These are phyloP conservation scores for Tuber umbilicatum DNA, from an alignment of 495 filamentous ascomycete genomes.

Conservation along the genomic window DNA sequence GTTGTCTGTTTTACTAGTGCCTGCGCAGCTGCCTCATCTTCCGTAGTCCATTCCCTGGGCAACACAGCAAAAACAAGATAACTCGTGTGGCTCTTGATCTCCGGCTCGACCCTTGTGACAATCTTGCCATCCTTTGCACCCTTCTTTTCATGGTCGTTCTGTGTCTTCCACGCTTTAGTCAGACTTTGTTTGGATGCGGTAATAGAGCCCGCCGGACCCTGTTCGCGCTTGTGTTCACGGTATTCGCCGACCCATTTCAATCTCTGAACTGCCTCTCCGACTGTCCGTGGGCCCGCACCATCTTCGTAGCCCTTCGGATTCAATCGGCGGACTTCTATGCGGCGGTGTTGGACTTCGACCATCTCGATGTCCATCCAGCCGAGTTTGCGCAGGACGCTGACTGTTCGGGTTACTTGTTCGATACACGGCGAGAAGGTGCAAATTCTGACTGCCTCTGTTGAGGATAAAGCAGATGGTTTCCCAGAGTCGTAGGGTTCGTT, in stretches of 20 bases:
- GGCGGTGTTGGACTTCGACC: slow-evolving; percentile 72
- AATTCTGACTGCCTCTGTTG: slow-evolving; percentile 58
- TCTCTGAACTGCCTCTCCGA: slow-evolving; percentile 68
- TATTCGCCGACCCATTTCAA: slow-evolving; percentile 63
- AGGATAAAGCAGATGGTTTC: slow-evolving; percentile 54
- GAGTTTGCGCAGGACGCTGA: slow-evolving; percentile 65
- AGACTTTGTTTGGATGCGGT: slow-evolving; percentile 9
- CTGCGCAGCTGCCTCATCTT: slow-evolving; percentile 65
- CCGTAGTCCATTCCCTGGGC: slow-evolving; percentile 73
- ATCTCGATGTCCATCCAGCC: slow-evolving; percentile 90
- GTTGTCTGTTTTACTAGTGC: slow-evolving; percentile 42
- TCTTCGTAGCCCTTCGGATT: slow-evolving; percentile 48
- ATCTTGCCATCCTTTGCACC: slow-evolving; percentile 56
- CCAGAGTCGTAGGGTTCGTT: neutral
- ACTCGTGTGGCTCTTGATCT: slow-evolving; percentile 89
- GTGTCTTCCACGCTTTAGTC: slow-evolving; percentile 31
- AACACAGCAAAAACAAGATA: slow-evolving; percentile 92
- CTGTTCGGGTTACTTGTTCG: slow-evolving; percentile 82
- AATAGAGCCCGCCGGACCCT: slow-evolving; percentile 20
- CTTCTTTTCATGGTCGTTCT: slow-evolving; percentile 27
- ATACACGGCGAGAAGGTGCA: slow-evolving; percentile 97
- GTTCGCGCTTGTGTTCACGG: slow-evolving; percentile 26
- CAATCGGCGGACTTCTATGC: slow-evolving; percentile 74
- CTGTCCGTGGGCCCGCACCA: slow-evolving; percentile 53
- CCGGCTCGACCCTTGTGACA: slow-evolving; percentile 70